Base-by-base conservation (phyloP, 805 yeast genomes). In the Myxozyma sirexii region DNA sequence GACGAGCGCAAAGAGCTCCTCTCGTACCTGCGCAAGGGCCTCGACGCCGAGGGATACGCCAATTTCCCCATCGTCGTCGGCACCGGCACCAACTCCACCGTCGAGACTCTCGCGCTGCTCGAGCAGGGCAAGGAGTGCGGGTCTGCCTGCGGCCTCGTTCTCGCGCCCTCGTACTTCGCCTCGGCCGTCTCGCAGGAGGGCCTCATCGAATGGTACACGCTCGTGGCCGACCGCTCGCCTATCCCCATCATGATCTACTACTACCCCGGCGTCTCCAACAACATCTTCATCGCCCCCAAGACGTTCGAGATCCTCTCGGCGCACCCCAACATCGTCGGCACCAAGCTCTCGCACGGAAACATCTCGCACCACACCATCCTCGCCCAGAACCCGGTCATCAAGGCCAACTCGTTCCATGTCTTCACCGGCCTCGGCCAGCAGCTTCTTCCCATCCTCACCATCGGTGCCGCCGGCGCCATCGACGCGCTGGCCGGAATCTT, bases 381-480 rank as follows among this genome's bases (percentile, higher is more conserved):
- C 42, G 81, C 82, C 1, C 71, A 76, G 26, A 76, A 77, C 66
- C 75, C 77, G 43, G 74, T 71, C 41, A 75, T 80, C 56, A 64
- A 68, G 49, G 66, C 70, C 31, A 76, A 75, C 63, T 73, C 78
- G 63, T 82, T 82, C 72, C 60, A 69, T 29, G 70, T 77, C 37
- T 76, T 80, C 64, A 77, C 83, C 7, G 85, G 85, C 15, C 72
- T 80, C 19, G 84, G 84, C 29, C 84, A 82, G 67, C 70, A 80
- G 42, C 70, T 82, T 37, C 69, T 80, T 35, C 84, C 85, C 24
- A 78, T 77, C 17, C 70, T 80, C 48, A 58, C 76, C 0, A 76
- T 79, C 23, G 83, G 83, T n/a, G 76, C 76, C 54, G 72, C 74
- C 52, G 85, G 84, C 35, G 75, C 83, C 15, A 77, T 82, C 58